These are phyloP conservation scores for Oldenlandia corymbosa DNA, from an alignment of 257 asterid genomes.

Conservation along the genomic window DNA sequence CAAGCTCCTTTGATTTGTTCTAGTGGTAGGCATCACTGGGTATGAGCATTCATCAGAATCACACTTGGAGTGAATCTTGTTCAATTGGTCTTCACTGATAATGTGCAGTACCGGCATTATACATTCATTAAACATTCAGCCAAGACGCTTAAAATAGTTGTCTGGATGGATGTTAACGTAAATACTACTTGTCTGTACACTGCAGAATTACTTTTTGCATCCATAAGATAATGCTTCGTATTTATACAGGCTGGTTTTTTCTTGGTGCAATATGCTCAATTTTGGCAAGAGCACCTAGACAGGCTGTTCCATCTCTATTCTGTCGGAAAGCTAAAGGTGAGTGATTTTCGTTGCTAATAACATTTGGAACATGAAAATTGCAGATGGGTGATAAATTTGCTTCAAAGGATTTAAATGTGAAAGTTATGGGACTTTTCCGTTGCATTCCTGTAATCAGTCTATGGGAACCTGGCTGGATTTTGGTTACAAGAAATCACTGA, in stretches of 20 bases:
- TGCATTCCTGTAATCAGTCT: too few species aligned
- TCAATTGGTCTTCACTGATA: background rate
- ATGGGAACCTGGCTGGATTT: background rate
- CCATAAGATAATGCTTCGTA: background rate
- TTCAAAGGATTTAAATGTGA: too few species aligned
- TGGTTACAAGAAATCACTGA: background rate
- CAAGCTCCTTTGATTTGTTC: background rate
- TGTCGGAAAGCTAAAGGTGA: constrained; percentile 75
- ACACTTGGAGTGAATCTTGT: background rate
- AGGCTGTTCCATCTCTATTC: constrained; percentile 59
- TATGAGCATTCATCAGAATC: background rate
- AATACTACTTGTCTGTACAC: background rate
- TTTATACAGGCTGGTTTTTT: constrained; percentile 77
- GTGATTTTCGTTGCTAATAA: background rate
- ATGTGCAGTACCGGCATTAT: too few species aligned
- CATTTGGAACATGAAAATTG: background rate
- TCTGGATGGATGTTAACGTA: background rate
- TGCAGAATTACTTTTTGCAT: background rate
- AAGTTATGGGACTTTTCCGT: background rate
- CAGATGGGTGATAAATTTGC: background rate
- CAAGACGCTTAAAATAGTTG: background rate
- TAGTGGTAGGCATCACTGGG: background rate
- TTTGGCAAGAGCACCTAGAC: constrained; percentile 86
- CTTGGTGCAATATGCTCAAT: constrained; percentile 69
- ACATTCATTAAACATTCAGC: background rate